Base-by-base conservation (phyloP, 2,329 filamentous ascomycete genomes). In the Aspergillus flavus region DNA sequence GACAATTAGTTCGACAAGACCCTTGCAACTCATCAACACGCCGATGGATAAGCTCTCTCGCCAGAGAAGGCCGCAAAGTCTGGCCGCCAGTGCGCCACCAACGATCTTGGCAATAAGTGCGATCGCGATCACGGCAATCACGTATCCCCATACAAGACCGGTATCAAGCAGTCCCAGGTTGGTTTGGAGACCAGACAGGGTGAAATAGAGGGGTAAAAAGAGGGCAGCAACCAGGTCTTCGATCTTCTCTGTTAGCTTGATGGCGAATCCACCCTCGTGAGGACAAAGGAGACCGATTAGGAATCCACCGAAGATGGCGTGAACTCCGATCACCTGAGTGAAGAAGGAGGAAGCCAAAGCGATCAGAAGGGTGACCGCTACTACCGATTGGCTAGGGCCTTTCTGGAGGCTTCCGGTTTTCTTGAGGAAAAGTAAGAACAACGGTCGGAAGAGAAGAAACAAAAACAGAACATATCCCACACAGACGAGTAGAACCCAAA, bases 21-120 rank as follows among this genome's bases (percentile, higher is more conserved):
- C 94, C 78, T 98, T 98, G 78, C 94, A 98, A 79, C 92, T 96
- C 94, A 98, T 98, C 71, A 97, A 80, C 19, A 90, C 88, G 16
- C 94, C 94, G 68, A 98, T 95, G 1, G 92, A 88, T 36, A 96
- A 86, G 62, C 91, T 94, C 76, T 98, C 94, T 63, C 94, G 87
- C 94, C 94, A 98, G 1, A 96, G 85, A 57, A 97, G 82, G 30
- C 91, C 93, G 70, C 88, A 92, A 3, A 87, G 73, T 41, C 88
- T 86, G 0, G 94, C 93, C 9, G 94, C 93, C 1, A 96, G 63
- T 0, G 92, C 89, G 21, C 92, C 93, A 48, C 94, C 94, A 14
- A 89, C 82, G 58, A 98, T 91, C 77, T 98, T 98, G 56, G 90
- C 92, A 26, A 88, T 80, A 72, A 97, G 96, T 1, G 94, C 94